Evolutionary conservation across 345 rosid genomes (phyloP), one percentile per base, ranked within the genome.

Genomic region (Linum trigynum): DNA sequence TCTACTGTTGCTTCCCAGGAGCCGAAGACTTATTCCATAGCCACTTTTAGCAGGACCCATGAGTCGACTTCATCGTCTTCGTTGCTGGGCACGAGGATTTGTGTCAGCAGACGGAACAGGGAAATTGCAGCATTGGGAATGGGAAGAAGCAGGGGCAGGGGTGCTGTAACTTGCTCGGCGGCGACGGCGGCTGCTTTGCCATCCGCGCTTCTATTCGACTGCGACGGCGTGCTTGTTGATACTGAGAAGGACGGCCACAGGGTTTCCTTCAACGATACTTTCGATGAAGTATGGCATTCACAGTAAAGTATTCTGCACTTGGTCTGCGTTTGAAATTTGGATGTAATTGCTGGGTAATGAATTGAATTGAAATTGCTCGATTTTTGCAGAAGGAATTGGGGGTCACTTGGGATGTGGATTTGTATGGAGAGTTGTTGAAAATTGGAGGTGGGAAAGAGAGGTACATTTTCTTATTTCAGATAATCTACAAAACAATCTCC

Each of bases 381-480:
- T 57, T 65, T 67, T 56, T 7, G 45, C 82, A 87, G 96, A 88
- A 72, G 86, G 96, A 79, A 69, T 63, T 90, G 80, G 91, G 84
- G 50, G 92, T 88, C 63, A 82, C 86, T 6, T 92, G 97, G 98
- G 96, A 84, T 77, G 94, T 92, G 59, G 96, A 92, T 64, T 82
- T 92, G 72, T 92, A 90, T 66, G 97, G 97, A 0, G 92, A 92
- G 64, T 76, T 92, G 70, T 87, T 92, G 70, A 92, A 92, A 82
- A 90, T 92, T 70, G 96, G 96, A 4, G 98, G 98, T 61, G 97
- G 98, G 7, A 92, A 92, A 76, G 97, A 92, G 76, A 86, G 98
- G 95, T 88, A 74, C 42, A 38, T 51, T 10, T 36, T 38, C 45
- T 36, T 1, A 1, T 41, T 5, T 12, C 1, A 9, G 38, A 12